Conservation (phyloP, 73 alveolate genomes). For the Paramecium sexaurelia region DNA sequence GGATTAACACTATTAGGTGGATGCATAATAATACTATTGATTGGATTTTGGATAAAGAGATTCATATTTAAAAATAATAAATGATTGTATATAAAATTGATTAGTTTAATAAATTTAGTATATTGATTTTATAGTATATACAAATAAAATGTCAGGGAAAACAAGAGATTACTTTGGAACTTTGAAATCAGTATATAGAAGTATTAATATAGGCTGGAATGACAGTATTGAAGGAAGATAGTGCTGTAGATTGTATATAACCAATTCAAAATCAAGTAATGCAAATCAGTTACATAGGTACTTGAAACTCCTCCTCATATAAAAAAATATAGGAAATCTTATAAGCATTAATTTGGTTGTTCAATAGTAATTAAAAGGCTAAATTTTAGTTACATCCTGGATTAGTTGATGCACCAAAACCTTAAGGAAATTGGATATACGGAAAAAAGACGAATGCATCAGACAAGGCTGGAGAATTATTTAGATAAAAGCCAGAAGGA, state of each 20-base stretch:
- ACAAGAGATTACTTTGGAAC: not conserved
- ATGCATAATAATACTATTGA: not conserved
- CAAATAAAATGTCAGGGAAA: not conserved
- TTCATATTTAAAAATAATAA: not conserved
- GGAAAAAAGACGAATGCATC: conserved; percentile 62
- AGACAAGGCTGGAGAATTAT: conserved; percentile 42
- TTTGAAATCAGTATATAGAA: not conserved
- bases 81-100: not conserved
- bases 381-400: conserved; percentile 55
- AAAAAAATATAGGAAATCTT: conserved; percentile 62
- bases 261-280: conserved; percentile 7
- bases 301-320: conserved; percentile 62
- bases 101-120: not conserved
- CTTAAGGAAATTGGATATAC: not conserved
- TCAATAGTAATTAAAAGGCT: not conserved
- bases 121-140: not conserved
- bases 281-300: not conserved
- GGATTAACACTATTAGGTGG: not conserved
- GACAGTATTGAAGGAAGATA: conserved; percentile 32
- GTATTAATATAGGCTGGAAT: not conserved
- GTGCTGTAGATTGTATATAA: not conserved
- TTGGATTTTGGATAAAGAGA: not conserved
- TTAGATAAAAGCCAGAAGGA: conserved; percentile 46
- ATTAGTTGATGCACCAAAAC: conserved; percentile 62
- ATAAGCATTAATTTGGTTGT: conserved; percentile 53